phyloP scores from a whole-genome alignment of 345 rosid species.

The Heritiera fomes region DNA sequence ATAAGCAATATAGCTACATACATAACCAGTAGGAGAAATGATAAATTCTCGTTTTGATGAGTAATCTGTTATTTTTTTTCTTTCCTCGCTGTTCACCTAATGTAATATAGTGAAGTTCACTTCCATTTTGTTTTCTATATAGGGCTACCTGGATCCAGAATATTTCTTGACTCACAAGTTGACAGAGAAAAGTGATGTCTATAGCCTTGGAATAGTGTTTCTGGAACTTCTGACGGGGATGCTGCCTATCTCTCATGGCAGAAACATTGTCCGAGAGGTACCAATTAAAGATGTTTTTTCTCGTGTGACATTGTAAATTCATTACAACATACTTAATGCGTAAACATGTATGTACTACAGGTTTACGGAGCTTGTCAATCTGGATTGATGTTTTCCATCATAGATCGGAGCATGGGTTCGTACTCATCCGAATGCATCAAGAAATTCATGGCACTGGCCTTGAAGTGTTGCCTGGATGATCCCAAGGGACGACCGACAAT shows the following conservation, averaged over 20 bases:
- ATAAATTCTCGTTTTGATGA: no score
- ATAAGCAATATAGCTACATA: no score
- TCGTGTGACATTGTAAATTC: not conserved
- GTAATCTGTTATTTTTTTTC: no score
- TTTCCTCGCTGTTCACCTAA: no score
- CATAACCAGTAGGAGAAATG: no score
- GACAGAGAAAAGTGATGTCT: slow-evolving; percentile 56
- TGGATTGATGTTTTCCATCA: slow-evolving; percentile 43
- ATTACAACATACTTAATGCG: not conserved
- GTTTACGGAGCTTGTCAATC: slow-evolving; percentile 37
- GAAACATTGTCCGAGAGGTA: slow-evolving; percentile 53
- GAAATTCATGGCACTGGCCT: slow-evolving; percentile 47
- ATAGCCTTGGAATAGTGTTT: slow-evolving; percentile 53
- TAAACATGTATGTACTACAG: slow-evolving; percentile 14
- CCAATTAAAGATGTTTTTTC: not conserved
- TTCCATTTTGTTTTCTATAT: slow-evolving; percentile 1
- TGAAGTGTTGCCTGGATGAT: slow-evolving; percentile 41
- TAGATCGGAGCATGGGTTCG: slow-evolving; percentile 47
- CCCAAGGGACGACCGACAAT: slow-evolving; percentile 41
- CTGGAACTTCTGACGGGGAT: slow-evolving; percentile 54
- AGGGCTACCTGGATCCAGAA: slow-evolving; percentile 62
- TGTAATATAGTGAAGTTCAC: not conserved
- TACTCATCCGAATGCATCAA: slow-evolving; percentile 37
- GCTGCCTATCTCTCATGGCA: slow-evolving; percentile 49
- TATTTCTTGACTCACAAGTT: slow-evolving; percentile 46